Evolutionary conservation across 2,329 filamentous ascomycete genomes (phyloP), one percentile per base, ranked within the genome.

Genomic region (Colletotrichum eremochloae): DNA sequence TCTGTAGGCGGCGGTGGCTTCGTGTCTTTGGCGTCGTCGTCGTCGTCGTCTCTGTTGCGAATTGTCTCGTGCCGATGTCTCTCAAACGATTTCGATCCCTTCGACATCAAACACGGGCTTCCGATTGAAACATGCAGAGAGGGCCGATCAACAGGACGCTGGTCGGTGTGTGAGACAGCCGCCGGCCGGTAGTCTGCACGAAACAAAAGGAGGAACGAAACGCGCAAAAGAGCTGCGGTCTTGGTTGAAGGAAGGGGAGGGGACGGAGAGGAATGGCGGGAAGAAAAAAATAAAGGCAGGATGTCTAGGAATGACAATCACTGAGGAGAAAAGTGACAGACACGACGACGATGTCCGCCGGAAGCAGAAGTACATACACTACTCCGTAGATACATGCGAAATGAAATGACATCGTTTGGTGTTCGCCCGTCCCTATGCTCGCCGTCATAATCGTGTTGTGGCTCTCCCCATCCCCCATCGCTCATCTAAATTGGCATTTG

Each of bases 401-500:
- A 67, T 61, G 67, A 70, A 15, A 6, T 4, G 12, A 24, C 67
- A 70, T 55, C 29, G 36, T 36, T 36, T 40, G 7, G 44, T 38
- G 44, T 63, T 29, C 8, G 12, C 29, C 44, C n/a, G 12, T 38
- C 44, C n/a, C 33, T 38, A 46, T 42, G 46, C 38, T 38, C 18
- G 46, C 44, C 60, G 31, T 63, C 53, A 20, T 42, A 48, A 33
- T 52, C 60, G 33, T 52, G 55, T 36, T 38, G 46, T 63, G 24
- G 24, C 29, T 36, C 63, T 56, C 57, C 52, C 50, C 63, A 46
- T 65, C 38, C 20, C 44, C 50, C 63, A 46, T 65, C 38, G 14
- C 44, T 72, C 65, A 72, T 72, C 66, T 72, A 65, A 42, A 72
- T 68, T 60, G 65, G 58, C 50, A 72, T 72, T 72, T 72, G 69